A percentile compares a stretch with the other conserved stretches of the same genome.
Conservation (phyloP, 2,329 filamentous ascomycete species). For the Meredithiella fracta region DNA sequence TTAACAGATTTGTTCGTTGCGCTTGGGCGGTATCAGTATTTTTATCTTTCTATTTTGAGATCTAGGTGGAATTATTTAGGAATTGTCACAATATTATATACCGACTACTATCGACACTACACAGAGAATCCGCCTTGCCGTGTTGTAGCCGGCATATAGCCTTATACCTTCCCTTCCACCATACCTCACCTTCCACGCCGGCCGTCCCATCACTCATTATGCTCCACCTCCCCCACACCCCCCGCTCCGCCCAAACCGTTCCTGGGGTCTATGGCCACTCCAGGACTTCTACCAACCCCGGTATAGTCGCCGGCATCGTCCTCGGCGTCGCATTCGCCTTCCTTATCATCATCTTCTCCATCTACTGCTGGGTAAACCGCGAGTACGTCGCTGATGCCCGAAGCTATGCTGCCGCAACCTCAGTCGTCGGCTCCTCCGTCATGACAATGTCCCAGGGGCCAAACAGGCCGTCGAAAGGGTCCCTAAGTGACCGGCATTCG, state of each 20-base stretch:
- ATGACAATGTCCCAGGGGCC: slow-evolving; percentile 10
- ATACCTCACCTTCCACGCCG: too few relatives aligned
- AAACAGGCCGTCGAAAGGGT: background rate
- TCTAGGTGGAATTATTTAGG: too few relatives aligned
- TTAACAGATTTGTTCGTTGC: too few relatives aligned
- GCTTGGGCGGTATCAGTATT: too few relatives aligned
- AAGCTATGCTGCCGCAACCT: background rate
- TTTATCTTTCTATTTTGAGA: too few relatives aligned
- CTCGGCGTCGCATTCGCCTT: slow-evolving; percentile 11
- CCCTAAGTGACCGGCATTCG: background rate
- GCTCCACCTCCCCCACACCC: background rate
- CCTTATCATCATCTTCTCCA: slow-evolving; percentile 11
- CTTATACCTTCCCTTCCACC: too few relatives aligned
- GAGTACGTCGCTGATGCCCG: slow-evolving; percentile 6
- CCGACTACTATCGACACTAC: too few relatives aligned
- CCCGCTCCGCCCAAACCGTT: slow-evolving; percentile 10
- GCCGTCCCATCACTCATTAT: background rate
- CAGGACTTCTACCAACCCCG: slow-evolving; percentile 3
- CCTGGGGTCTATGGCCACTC: slow-evolving; percentile 14
- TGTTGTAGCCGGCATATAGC: too few relatives aligned
- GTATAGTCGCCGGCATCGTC: slow-evolving; percentile 12
- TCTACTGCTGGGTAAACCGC: slow-evolving; percentile 14
- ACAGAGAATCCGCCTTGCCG: too few relatives aligned
- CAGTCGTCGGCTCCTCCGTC: slow-evolving; percentile 1
- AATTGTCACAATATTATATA: too few relatives aligned